Base-by-base conservation (phyloP, 2,329 filamentous ascomycete genomes). In the Exophiala lecanii-corni region DNA sequence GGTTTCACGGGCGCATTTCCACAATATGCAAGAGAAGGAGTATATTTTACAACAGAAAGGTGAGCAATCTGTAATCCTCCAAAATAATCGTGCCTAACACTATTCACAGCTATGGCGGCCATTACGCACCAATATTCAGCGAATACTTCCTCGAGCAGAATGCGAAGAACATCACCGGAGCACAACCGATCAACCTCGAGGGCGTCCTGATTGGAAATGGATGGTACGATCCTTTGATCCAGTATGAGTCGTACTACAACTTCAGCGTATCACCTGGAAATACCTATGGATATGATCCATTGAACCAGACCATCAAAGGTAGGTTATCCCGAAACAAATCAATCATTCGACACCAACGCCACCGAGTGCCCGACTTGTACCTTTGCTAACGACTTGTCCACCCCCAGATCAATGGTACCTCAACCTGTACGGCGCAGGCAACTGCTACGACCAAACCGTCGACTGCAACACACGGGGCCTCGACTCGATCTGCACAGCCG, bases 61-160 rank as follows among this genome's bases (percentile, higher is more conserved):
- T 55, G 53, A 18, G 43, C 88, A 26, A 81, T 97, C 51, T 89
- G 96, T 67, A 97, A 96, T 65, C 76, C 97, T 30, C 91, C 7
- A 26, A 97, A 71, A 82, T 91, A 54, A 78, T 95, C 19, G 79
- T 92, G 59, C 9, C 76, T 97, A 23, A 89, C 96, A 67, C 89
- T 95, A 59, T 96, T 95, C 73, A 96, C 6, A 89, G 89, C 45
- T 78, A 78, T 44, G 76, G 76, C 2, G 77, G 77, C 1, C 76
- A 79, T 48, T 79, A 78, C 52, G 75, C 66, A 0, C 78, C 77
- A 0, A 63, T 78, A 1, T 79, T 77, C 56, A 58, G 59, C 3
- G 40, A 57, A 17, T 66, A 67, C 50, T 62, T 68, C 35, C 49
- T 62, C 34, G 36, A 57, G 33, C 64, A 68, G 42, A 68, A 69